phyloP scores from a whole-genome alignment of 2,329 filamentous ascomycete species.

The Corinectria fuckeliana region DNA sequence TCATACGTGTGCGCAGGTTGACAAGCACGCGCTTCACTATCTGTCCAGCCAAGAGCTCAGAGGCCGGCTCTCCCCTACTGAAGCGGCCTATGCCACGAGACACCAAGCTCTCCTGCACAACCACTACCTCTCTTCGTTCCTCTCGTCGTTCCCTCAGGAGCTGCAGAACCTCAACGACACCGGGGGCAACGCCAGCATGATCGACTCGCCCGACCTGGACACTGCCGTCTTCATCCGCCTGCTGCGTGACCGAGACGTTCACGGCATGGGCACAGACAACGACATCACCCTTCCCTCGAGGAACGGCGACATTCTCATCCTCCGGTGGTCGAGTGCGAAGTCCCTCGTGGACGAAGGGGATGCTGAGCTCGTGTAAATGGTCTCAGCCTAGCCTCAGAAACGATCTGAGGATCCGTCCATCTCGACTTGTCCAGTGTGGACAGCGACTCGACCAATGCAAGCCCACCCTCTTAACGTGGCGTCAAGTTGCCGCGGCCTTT shows the following conservation, averaged over 20 bases:
- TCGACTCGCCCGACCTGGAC: conserved; percentile 84
- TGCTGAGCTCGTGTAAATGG: conserved; percentile 63
- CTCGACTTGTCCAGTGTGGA: background rate
- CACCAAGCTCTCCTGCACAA: conserved; percentile 85
- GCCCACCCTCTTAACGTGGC: background rate
- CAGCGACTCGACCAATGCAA: background rate
- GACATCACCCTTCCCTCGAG: conserved; percentile 65
- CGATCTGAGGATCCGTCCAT: background rate
- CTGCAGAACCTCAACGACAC: conserved; percentile 90
- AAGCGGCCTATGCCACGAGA: conserved; percentile 81
- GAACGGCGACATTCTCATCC: conserved; percentile 70
- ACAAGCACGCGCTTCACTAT: conserved; percentile 78
- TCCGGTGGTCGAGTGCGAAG: conserved; percentile 79
- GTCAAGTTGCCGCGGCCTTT: no score
- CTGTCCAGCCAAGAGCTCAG: conserved; percentile 62
- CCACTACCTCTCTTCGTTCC: conserved; percentile 86
- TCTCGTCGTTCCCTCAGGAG: conserved; percentile 78
- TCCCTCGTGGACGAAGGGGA: conserved; percentile 59
- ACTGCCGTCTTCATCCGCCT: conserved; percentile 84
- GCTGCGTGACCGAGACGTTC: conserved; percentile 64
- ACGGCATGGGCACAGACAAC: conserved; percentile 67
- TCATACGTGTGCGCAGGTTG: conserved; percentile 61
- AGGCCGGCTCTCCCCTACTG: conserved; percentile 73
- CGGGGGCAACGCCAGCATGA: conserved; percentile 88
- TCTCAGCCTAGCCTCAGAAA: background rate